phyloP scores from a whole-genome alignment of 495 filamentous ascomycete species.

The Staphylotrichum longicolle region DNA sequence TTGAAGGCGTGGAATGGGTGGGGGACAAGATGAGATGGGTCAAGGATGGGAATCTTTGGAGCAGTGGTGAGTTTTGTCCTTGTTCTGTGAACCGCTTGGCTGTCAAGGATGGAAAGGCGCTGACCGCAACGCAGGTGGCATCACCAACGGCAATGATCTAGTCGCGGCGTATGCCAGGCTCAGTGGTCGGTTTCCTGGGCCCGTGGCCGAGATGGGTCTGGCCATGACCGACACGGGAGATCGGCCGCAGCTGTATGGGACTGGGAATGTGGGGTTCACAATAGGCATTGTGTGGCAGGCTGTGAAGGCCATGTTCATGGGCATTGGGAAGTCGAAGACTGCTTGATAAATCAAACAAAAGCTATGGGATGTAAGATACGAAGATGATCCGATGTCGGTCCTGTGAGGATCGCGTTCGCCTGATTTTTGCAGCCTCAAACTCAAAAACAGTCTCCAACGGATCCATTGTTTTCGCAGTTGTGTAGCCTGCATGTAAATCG shows the following conservation, averaged over 20 bases:
- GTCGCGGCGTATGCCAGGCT: conserved; percentile 54
- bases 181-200: conserved; percentile 42
- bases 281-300: conserved; percentile 40
- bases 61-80: conserved; percentile 47
- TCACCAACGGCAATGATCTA: conserved; percentile 64
- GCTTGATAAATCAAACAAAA: neutral
- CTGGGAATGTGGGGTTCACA: conserved; percentile 32
- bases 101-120: no score
- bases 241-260: conserved; percentile 44
- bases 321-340: conserved; percentile 34
- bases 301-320: conserved; percentile 35
- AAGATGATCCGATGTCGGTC: no score
- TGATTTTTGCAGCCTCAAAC: no score
- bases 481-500: no score
- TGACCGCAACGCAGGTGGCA: conserved; percentile 43
- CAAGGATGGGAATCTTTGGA: conserved; percentile 61
- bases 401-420: no score
- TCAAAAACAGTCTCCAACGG: no score
- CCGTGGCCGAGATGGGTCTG: conserved; percentile 49
- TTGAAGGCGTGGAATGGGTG: conserved; percentile 47
- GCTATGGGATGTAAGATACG: neutral
- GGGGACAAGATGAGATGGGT: conserved; percentile 50
- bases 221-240: conserved; percentile 52
- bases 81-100: neutral
- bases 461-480: no score